Conservation (phyloP, 768 basidiomycete species). For the Hirschioporus abietinus region DNA sequence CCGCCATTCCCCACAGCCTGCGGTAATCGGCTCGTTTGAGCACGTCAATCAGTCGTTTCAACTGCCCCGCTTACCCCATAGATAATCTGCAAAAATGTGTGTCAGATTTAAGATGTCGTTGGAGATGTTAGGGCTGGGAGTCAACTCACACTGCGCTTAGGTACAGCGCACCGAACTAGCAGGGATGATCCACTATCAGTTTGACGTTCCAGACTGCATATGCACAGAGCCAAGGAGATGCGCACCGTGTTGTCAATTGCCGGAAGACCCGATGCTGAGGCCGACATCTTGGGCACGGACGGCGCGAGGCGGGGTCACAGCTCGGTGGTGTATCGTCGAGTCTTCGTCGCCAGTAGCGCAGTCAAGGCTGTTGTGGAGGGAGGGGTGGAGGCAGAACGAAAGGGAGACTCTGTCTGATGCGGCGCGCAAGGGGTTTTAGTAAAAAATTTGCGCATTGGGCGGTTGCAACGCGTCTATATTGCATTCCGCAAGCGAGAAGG, state of each 20-base stretch:
- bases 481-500: not conserved
- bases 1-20: constrained; percentile 1
- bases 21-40: not conserved
- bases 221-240: not conserved
- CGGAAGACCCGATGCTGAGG: not conserved
- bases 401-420: not conserved
- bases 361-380: not conserved
- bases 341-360: not conserved
- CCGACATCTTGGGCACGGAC: not conserved
- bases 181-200: not conserved
- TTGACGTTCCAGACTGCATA: not conserved
- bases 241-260: not conserved
- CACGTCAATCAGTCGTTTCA: not conserved
- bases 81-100: not conserved
- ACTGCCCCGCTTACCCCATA: not conserved
- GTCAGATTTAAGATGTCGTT: not conserved
- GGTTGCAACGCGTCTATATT: not conserved
- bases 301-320: not conserved
- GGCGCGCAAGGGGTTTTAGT: not conserved
- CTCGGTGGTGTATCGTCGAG: not conserved
- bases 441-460: not conserved
- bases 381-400: not conserved
- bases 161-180: not conserved
- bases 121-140: not conserved
- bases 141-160: not conserved